A percentile compares a stretch with the other conserved stretches of the same genome.
phyloP scores from a whole-genome alignment of 148 eudicot genomes.

The Rhododendron ferrugineum region DNA sequence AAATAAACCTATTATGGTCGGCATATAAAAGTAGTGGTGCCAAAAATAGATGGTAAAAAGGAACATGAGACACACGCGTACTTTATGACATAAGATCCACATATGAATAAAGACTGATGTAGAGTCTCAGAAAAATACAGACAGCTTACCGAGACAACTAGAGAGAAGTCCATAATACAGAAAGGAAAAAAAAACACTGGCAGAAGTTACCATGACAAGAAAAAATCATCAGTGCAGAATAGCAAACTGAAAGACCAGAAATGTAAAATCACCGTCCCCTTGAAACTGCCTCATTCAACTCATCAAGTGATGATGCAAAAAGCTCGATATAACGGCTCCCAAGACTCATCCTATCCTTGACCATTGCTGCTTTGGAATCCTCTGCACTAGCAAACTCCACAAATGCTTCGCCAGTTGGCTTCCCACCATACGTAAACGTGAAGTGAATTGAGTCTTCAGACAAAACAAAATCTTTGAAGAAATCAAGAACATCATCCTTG shows the following conservation, averaged over 20 bases:
- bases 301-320: conserved; percentile 64
- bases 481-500: conserved; percentile 78
- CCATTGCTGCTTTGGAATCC: conserved; percentile 83
- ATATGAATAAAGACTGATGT: neutral
- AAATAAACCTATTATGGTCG: neutral
- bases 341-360: conserved; percentile 86
- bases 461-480: conserved; percentile 66
- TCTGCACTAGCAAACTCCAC: conserved; percentile 70
- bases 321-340: conserved; percentile 96
- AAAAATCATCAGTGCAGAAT: neutral
- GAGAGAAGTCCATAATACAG: neutral
- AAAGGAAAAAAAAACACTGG: neutral
- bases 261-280: conserved; percentile 41
- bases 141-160: neutral
- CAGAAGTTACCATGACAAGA: neutral
- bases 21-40: neutral
- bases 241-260: neutral
- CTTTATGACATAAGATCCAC: neutral
- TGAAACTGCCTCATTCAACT: conserved; percentile 61
- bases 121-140: neutral
- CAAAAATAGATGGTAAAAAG: neutral
- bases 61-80: neutral
- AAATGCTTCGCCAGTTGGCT: conserved; percentile 93
- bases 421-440: conserved; percentile 49
- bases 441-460: conserved; percentile 70